Evolutionary conservation across 1,139 yeast genomes (phyloP).

Genomic region (Geotrichum restrictum): DNA sequence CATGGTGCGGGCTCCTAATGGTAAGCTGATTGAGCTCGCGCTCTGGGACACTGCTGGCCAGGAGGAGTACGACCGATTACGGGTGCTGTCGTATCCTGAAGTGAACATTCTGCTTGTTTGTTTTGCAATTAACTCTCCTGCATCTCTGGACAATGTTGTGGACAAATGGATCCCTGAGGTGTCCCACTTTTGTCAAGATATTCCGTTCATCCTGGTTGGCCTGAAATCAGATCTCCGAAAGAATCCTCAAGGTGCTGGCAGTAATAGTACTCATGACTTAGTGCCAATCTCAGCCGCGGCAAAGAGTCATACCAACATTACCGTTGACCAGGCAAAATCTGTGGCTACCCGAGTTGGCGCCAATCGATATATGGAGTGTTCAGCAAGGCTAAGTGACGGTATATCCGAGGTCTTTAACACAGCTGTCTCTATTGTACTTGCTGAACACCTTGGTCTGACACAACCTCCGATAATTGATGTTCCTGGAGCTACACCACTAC

Average conservation of each 20-base stretch:
- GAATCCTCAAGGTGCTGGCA: slow-evolving; percentile 26
- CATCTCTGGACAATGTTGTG: slow-evolving; percentile 67
- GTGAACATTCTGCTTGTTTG: slow-evolving; percentile 72
- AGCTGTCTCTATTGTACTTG: slow-evolving; percentile 30
- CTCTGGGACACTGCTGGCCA: slow-evolving; percentile 96
- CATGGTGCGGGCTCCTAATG: slow-evolving; percentile 53
- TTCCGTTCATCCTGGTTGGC: slow-evolving; percentile 75
- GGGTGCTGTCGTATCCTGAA: slow-evolving; percentile 82
- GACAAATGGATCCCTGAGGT: slow-evolving; percentile 90
- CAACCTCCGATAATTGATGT: slow-evolving; percentile 16
- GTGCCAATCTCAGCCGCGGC: background rate
- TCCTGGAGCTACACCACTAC: background rate
- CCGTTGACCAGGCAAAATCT: slow-evolving; percentile 40
- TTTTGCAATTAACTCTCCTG: slow-evolving; percentile 62
- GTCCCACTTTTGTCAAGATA: slow-evolving; percentile 72
- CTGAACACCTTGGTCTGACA: slow-evolving; percentile 23
- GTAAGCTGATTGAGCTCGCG: slow-evolving; percentile 61
- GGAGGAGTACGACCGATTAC: slow-evolving; percentile 79
- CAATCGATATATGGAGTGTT: slow-evolving; percentile 70
- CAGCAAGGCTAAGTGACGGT: slow-evolving; percentile 67
- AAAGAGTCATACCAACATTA: slow-evolving; percentile 1
- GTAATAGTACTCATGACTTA: slow-evolving; percentile 18
- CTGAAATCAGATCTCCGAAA: slow-evolving; percentile 64
- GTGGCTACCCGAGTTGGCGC: slow-evolving; percentile 69
- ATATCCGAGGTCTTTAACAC: slow-evolving; percentile 62